Evolutionary conservation across 2,329 filamentous ascomycete species (phyloP).

Genomic region (Anthostomella pinea): DNA sequence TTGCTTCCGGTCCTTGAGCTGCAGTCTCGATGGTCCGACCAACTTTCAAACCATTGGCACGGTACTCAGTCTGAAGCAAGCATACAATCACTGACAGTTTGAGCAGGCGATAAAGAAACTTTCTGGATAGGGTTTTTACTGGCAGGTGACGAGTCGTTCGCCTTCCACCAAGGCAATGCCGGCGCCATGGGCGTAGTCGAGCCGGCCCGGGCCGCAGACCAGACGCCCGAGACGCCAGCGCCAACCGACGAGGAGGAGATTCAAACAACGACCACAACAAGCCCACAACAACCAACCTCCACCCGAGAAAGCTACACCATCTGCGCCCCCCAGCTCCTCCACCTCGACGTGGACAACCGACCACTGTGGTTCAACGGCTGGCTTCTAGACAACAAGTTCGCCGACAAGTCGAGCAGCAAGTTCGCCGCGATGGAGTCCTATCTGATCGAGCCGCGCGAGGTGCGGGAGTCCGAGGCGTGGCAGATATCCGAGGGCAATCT

Average conservation of each 20-base stretch:
- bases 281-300: background rate
- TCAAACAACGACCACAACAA: background rate
- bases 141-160: slow-evolving; percentile 39
- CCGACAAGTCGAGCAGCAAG: slow-evolving; percentile 32
- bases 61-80: no score
- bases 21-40: no score
- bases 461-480: slow-evolving; percentile 30
- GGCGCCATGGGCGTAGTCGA: slow-evolving; percentile 34
- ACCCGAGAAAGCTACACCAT: slow-evolving; percentile 32
- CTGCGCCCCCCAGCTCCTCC: slow-evolving; percentile 44
- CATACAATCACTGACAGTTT: slow-evolving; percentile 2
- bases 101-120: slow-evolving; percentile 45
- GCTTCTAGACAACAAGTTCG: slow-evolving; percentile 41
- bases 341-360: slow-evolving; percentile 38
- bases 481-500: slow-evolving; percentile 34
- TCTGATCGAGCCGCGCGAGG: slow-evolving; percentile 29
- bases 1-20: no score
- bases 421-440: slow-evolving; percentile 37
- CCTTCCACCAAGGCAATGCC: slow-evolving; percentile 41
- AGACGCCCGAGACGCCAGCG: no score
- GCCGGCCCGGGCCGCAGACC: no score
- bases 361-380: slow-evolving; percentile 49
- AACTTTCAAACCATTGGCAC: no score
- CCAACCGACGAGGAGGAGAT: background rate
- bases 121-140: slow-evolving; percentile 50